These are phyloP conservation scores for Talaromyces wortmannii DNA, from an alignment of 495 filamentous ascomycete genomes.

Conservation along the genomic window DNA sequence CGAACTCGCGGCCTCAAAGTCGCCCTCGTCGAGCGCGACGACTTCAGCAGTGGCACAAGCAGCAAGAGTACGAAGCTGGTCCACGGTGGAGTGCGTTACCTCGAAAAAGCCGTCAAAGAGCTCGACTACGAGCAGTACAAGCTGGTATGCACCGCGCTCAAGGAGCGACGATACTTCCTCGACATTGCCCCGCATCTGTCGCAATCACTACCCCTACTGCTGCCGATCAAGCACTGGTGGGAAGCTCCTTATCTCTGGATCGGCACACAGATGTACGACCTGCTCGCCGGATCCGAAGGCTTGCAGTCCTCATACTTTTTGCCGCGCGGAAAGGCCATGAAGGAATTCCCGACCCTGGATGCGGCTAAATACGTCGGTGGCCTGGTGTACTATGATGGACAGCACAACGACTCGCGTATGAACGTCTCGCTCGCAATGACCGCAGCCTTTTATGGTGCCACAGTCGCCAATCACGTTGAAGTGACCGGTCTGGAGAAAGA, in stretches of 20 bases:
- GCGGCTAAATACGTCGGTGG: constrained; percentile 67
- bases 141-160: constrained; percentile 71
- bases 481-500: constrained; percentile 68
- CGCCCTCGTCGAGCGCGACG: constrained; percentile 73
- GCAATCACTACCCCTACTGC: constrained; percentile 79
- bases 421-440: constrained; percentile 83
- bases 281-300: constrained; percentile 76
- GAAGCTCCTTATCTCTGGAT: constrained; percentile 84
- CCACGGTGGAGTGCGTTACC: constrained; percentile 77
- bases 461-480: constrained; percentile 75
- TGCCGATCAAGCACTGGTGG: constrained; percentile 80
- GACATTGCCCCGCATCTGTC: constrained; percentile 84
- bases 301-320: constrained; percentile 85
- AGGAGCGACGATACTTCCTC: constrained; percentile 78
- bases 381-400: constrained; percentile 80
- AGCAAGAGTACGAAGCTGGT: constrained; percentile 86
- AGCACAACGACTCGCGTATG: constrained; percentile 86
- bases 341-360: constrained; percentile 82
- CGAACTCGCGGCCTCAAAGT: constrained; percentile 75
- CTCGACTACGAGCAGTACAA: constrained; percentile 76
- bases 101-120: constrained; percentile 83
- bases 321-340: constrained; percentile 75
- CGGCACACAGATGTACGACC: constrained; percentile 78
- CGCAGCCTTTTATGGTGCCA: constrained; percentile 76
- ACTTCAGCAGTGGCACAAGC: constrained; percentile 76